Evolutionary conservation across 1,284 basidiomycete genomes (phyloP).

Genomic region (Ustanciosporium gigantosporum): DNA sequence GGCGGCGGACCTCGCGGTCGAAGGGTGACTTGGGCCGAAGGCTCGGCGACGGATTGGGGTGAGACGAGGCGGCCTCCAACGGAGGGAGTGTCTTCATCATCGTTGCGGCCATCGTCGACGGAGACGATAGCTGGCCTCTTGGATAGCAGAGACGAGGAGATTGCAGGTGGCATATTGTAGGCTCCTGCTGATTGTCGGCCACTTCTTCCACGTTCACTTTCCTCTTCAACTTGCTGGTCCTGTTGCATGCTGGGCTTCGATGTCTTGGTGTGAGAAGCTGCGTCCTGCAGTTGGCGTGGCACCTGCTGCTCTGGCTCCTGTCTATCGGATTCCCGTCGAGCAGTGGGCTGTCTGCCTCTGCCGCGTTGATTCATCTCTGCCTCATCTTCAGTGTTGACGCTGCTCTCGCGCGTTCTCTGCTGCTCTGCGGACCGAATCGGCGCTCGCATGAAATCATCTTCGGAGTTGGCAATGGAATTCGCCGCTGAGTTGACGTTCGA

Average conservation of each 20-base stretch:
- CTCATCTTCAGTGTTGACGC: constrained; percentile 20
- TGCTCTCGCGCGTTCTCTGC: constrained; percentile 13
- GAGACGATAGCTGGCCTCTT: constrained; percentile 28
- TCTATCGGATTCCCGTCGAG: constrained; percentile 1
- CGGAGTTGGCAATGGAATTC: constrained; percentile 30
- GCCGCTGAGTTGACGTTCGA: constrained; percentile 34
- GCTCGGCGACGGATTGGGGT: constrained; percentile 29
- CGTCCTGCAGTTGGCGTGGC: neutral
- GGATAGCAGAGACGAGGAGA: constrained; percentile 27
- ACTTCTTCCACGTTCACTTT: constrained; percentile 8
- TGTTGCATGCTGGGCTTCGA: neutral
- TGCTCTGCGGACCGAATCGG: neutral
- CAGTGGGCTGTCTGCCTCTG: constrained; percentile 18
- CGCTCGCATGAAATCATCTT: constrained; percentile 5
- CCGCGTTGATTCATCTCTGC: constrained; percentile 28
- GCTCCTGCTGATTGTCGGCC: constrained; percentile 2
- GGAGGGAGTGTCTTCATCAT: constrained; percentile 33
- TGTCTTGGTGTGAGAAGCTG: neutral
- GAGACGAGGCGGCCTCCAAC: constrained; percentile 36
- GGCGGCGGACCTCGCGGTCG: constrained; percentile 39
- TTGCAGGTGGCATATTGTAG: constrained; percentile 20
- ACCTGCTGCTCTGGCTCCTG: neutral
- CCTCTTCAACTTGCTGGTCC: constrained; percentile 2
- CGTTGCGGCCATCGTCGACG: constrained; percentile 31
- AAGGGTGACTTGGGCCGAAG: constrained; percentile 40